Evolutionary conservation across 2,329 filamentous ascomycete species (phyloP).

Genomic region (Ilyonectria destructans): DNA sequence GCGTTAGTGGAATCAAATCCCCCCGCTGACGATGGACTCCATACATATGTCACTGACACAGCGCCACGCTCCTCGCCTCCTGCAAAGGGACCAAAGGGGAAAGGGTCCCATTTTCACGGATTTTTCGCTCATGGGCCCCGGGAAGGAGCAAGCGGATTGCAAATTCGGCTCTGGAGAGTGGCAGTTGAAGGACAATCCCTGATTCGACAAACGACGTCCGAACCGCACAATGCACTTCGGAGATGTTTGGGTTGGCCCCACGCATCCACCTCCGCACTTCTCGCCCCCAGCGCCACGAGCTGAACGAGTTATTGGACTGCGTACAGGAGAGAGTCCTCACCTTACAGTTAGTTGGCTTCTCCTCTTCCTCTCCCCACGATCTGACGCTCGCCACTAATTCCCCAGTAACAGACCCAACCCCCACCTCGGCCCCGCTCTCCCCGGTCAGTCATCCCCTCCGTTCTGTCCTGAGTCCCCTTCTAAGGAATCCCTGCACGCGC

Average conservation of each 20-base stretch:
- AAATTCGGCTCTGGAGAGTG: constrained; percentile 16
- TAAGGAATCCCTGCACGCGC: not conserved
- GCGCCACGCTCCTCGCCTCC: not conserved
- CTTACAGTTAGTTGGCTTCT: too few relatives aligned
- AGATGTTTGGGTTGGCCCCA: not conserved
- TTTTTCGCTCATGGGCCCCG: not conserved
- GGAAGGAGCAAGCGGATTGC: constrained; percentile 7
- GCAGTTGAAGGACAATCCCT: constrained; percentile 1
- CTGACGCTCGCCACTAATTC: not conserved
- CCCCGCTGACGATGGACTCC: not conserved
- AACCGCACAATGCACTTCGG: not conserved
- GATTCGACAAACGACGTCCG: constrained; percentile 6
- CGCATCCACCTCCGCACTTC: not conserved
- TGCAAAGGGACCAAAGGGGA: not conserved
- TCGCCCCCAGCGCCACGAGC: not conserved
- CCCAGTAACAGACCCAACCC: constrained; percentile 6
- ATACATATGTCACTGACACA: not conserved
- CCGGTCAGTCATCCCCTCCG: constrained; percentile 4
- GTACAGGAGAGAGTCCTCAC: too few relatives aligned
- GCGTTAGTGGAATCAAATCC: not conserved
- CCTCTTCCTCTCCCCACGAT: too few relatives aligned
- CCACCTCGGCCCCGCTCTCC: constrained; percentile 26
- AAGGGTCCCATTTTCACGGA: not conserved
- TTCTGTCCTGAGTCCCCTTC: not conserved
- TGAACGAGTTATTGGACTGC: too few relatives aligned